Conservation (phyloP, 2,329 filamentous ascomycete species). For the Coniochaeta pulveracea region DNA sequence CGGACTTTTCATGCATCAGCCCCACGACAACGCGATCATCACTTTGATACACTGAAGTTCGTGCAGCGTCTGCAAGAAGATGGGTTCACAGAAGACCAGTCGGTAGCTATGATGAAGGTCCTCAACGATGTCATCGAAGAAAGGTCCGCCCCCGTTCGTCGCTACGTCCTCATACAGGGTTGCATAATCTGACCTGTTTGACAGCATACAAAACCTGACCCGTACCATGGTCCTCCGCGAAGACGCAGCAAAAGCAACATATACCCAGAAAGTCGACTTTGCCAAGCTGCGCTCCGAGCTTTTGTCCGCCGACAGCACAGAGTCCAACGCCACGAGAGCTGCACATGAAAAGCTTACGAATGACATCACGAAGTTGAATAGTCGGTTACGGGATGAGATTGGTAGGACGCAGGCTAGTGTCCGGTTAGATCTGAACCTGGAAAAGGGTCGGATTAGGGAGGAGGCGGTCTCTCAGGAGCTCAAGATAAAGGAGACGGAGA, state of each 20-base stretch:
- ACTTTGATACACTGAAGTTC: constrained; percentile 97
- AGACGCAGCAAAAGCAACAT: constrained; percentile 72
- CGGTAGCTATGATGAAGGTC: constrained; percentile 97
- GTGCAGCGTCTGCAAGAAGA: constrained; percentile 82
- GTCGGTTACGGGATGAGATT: constrained; percentile 83
- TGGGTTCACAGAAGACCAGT: constrained; percentile 90
- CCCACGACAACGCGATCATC: constrained; percentile 60
- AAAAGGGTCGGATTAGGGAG: constrained; percentile 92
- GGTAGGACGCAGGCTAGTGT: constrained; percentile 89
- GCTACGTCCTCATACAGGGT: background rate
- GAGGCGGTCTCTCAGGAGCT: constrained; percentile 94
- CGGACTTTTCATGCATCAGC: constrained; percentile 59
- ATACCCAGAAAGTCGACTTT: constrained; percentile 91
- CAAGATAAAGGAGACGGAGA: constrained; percentile 98
- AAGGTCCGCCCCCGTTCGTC: constrained; percentile 38
- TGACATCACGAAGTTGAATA: constrained; percentile 88
- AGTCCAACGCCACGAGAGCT: constrained; percentile 76
- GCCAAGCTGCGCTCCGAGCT: constrained; percentile 93
- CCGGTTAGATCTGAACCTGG: constrained; percentile 82
- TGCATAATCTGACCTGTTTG: constrained; percentile 4
- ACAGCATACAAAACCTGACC: constrained; percentile 87
- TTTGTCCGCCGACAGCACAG: constrained; percentile 80
- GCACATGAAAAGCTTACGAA: constrained; percentile 89
- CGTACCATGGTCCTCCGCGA: constrained; percentile 96
- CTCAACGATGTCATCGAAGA: constrained; percentile 95